Base-by-base conservation (phyloP, 208 protist genomes). In the Trypanosoma melophagium region DNA sequence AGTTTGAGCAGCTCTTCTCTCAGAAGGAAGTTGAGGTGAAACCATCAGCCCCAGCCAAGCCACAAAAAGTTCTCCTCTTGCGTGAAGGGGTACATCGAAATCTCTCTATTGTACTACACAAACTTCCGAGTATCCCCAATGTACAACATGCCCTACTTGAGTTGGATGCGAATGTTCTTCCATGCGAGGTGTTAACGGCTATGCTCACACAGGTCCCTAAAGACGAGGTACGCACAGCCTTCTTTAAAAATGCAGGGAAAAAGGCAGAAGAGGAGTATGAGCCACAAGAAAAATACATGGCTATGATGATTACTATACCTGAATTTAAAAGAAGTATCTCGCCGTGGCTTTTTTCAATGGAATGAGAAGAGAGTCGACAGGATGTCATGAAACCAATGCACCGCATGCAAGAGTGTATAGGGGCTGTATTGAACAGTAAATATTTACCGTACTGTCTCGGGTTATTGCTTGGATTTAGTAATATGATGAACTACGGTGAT, bases 181-280 rank as follows among this genome's bases (percentile, higher is more conserved):
- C 64, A 16, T 64, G 61, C 19, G 60, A 68, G n/a, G 24, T 60
- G 5, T 57, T 76, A 12, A 68, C 44, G 5, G 71, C 71, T 13
- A 76, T 76, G 71, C 69, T 75, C 45, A n/a, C 71, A 22, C 71
- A 77, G 16, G 71, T 63, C 22, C 74, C 74, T n/a, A 59, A 35
- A 51, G 71, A 81, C 28, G 76, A 81, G 45, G 65, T 60, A 13
- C 55, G 76, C n/a, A 21, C 22, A 17, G 64, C 41, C 17, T 81
- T 81, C 60, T 44, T 70, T 13, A 73, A 54, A 17, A 74, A 69
- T 51, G 54, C 53, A 0, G 50, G 45, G 7, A 76, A 77, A 65
- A 81, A 81, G 28, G 41, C 76, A 16, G 61, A 71, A 50, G 76
- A 81, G 17, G 76, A 77, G 57, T 81, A 81, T 55, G 76, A 81